A percentile compares a stretch with the other conserved stretches of the same genome.
Evolutionary conservation across 1,284 basidiomycete species (phyloP).

Genomic region (Amylostereum chailletii): DNA sequence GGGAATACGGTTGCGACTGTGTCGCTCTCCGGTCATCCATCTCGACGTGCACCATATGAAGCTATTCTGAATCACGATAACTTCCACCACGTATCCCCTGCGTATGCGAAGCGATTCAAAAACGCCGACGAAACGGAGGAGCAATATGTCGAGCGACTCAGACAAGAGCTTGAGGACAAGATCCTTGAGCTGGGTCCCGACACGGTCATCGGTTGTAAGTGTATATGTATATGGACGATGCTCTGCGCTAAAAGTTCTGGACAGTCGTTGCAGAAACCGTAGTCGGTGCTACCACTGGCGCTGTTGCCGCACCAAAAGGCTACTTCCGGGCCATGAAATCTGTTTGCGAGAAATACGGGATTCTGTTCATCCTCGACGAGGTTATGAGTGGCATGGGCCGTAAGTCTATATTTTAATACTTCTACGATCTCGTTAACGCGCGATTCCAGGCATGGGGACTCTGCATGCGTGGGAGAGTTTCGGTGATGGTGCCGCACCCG

Average conservation of each 20-base stretch:
- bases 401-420: slow-evolving; percentile 23
- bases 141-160: slow-evolving; percentile 67
- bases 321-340: slow-evolving; percentile 80
- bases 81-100: slow-evolving; percentile 79
- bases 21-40: slow-evolving; percentile 55
- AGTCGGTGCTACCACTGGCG: slow-evolving; percentile 77
- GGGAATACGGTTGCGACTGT: slow-evolving; percentile 75
- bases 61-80: slow-evolving; percentile 51
- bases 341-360: slow-evolving; percentile 82
- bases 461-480: slow-evolving; percentile 80
- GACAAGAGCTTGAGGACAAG: slow-evolving; percentile 76
- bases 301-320: slow-evolving; percentile 65
- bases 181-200: slow-evolving; percentile 74
- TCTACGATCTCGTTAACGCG: slow-evolving; percentile 1
- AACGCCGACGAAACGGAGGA: slow-evolving; percentile 61
- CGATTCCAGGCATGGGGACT: slow-evolving; percentile 63
- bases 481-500: slow-evolving; percentile 68
- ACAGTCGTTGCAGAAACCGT: slow-evolving; percentile 78
- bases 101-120: slow-evolving; percentile 76
- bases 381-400: slow-evolving; percentile 85
- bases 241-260: neutral
- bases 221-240: neutral
- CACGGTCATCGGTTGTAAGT: slow-evolving; percentile 70
- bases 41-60: slow-evolving; percentile 58
- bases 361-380: slow-evolving; percentile 82